These are phyloP conservation scores for Hyphodiscus sp. DNA, from an alignment of 2,329 filamentous ascomycete genomes.

Conservation along the genomic window DNA sequence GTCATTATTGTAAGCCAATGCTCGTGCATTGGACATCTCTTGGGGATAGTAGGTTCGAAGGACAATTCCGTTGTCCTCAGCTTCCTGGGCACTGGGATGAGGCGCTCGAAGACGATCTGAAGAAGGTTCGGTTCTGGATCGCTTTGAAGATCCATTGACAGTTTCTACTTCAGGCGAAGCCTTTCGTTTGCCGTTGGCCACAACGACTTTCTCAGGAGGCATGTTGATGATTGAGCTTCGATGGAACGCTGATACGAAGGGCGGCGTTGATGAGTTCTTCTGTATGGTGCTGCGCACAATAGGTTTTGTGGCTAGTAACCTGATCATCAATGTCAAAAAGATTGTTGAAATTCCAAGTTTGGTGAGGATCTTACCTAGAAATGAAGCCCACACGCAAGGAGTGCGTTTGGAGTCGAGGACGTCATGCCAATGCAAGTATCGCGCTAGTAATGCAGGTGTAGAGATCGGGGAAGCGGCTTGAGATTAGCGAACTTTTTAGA, in stretches of 20 bases:
- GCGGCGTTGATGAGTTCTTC: neutral
- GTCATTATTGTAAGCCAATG: slow-evolving; percentile 64
- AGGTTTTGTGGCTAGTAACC: neutral
- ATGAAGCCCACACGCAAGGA: too few relatives aligned
- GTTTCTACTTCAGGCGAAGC: slow-evolving; percentile 10
- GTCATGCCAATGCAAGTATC: too few relatives aligned
- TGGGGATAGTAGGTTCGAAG: slow-evolving; percentile 73
- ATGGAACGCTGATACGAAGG: slow-evolving; percentile 35
- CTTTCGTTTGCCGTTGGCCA: slow-evolving; percentile 22
- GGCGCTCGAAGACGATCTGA: slow-evolving; percentile 19
- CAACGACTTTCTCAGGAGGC: slow-evolving; percentile 15
- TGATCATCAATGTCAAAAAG: neutral
- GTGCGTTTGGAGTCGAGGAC: too few relatives aligned
- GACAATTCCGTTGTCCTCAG: slow-evolving; percentile 53
- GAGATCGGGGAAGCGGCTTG: too few relatives aligned
- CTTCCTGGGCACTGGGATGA: slow-evolving; percentile 30
- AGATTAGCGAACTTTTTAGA: too few relatives aligned
- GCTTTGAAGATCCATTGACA: slow-evolving; percentile 15
- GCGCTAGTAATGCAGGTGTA: too few relatives aligned
- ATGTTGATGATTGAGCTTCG: slow-evolving; percentile 17
- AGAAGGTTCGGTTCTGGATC: slow-evolving; percentile 16
- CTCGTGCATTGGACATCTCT: slow-evolving; percentile 79
- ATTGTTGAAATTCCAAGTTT: neutral
- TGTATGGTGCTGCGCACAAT: neutral
- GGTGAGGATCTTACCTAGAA: too few relatives aligned